Evolutionary conservation across 306 rosid genomes (phyloP).

Genomic region (Cucumis sativus): DNA sequence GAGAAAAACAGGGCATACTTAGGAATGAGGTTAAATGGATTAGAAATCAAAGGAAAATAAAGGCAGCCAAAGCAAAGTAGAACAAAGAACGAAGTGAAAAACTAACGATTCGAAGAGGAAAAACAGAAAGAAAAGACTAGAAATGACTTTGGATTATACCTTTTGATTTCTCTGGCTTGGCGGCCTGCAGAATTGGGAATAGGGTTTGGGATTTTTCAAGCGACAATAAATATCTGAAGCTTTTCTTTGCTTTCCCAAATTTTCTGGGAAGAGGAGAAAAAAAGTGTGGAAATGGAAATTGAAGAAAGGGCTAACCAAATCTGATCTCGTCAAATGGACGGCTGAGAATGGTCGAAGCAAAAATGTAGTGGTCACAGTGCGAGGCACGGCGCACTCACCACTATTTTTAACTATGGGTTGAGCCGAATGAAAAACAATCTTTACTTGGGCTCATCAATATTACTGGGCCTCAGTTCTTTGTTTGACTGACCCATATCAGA

Average conservation of each 20-base stretch:
- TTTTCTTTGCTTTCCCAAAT: not conserved
- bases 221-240: not conserved
- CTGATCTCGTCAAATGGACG: slow-evolving; percentile 14
- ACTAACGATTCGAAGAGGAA: not conserved
- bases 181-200: not conserved
- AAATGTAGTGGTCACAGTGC: not conserved
- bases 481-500: not conserved
- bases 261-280: not conserved
- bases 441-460: not conserved
- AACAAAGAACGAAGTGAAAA: not conserved
- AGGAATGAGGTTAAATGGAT: not conserved
- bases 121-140: not conserved
- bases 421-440: not conserved
- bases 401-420: not conserved
- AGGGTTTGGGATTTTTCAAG: slow-evolving; percentile 5
- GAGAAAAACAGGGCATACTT: not conserved
- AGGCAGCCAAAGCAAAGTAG: not conserved
- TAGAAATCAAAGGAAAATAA: not conserved
- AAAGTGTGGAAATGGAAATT: not conserved
- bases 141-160: not conserved
- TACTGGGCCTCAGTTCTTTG: not conserved
- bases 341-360: slow-evolving; percentile 9
- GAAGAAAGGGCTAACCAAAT: not conserved
- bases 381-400: slow-evolving; percentile 3
- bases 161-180: not conserved